phyloP scores from a whole-genome alignment of 1,139 yeast genomes.

The Kodamaea anthophila region DNA sequence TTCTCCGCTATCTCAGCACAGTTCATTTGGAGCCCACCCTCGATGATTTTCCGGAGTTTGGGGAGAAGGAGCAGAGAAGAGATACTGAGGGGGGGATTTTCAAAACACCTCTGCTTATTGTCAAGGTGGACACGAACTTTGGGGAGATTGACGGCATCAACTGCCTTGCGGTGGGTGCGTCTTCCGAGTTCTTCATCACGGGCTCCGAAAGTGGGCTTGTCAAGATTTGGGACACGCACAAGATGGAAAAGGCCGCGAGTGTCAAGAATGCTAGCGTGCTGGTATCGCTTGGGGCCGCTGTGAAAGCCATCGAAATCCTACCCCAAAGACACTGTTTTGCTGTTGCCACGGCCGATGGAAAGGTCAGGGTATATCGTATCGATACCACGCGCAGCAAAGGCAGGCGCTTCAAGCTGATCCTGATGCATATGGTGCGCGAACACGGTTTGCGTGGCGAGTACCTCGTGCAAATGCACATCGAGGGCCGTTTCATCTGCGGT shows the following conservation, averaged over 20 bases:
- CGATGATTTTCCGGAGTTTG: conserved; percentile 67
- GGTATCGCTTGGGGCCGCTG: conserved; percentile 41
- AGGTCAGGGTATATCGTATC: conserved; percentile 50
- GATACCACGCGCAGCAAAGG: conserved; percentile 37
- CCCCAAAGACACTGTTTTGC: conserved; percentile 61
- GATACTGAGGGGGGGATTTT: conserved; percentile 28
- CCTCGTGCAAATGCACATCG: conserved; percentile 17
- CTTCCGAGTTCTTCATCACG: conserved; percentile 63
- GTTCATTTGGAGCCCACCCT: conserved; percentile 52
- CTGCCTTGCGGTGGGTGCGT: conserved; percentile 53
- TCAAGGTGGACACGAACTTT: conserved; percentile 34
- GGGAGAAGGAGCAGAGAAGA: conserved; percentile 31
- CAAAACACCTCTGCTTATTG: too few relatives aligned
- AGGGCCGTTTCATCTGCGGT: conserved; percentile 35
- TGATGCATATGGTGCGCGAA: conserved; percentile 41
- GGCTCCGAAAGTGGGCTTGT: conserved; percentile 72
- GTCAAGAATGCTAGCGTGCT: conserved; percentile 49
- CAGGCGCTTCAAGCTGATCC: conserved; percentile 29
- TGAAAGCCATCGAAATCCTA: conserved; percentile 48
- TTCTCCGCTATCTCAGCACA: conserved; percentile 49
- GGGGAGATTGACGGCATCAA: conserved; percentile 38
- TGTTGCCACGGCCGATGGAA: conserved; percentile 63
- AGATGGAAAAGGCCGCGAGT: conserved; percentile 59
- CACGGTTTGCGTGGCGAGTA: conserved; percentile 9
- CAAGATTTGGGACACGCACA: conserved; percentile 71